Evolutionary conservation across 2,329 filamentous ascomycete species (phyloP).

Genomic region (Claviceps africana): DNA sequence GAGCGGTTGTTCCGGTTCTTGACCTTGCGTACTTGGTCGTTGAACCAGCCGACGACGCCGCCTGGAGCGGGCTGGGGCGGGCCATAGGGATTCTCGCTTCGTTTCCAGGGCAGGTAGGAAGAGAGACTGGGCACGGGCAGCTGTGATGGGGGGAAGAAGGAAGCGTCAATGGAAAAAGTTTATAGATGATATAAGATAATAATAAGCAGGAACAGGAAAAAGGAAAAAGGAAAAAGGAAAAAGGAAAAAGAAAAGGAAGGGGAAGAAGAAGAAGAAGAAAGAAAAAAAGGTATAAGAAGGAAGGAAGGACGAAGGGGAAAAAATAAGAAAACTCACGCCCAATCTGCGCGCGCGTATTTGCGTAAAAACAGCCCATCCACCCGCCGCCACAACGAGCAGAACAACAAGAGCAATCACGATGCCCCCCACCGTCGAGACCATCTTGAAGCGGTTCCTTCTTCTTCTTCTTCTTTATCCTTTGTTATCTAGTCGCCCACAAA

Average conservation of each 20-base stretch:
- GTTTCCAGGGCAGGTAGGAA: slow-evolving; percentile 59
- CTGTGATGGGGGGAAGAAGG: slow-evolving; percentile 22
- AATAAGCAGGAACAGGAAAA: too few relatives aligned
- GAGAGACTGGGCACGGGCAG: slow-evolving; percentile 55
- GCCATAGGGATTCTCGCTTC: slow-evolving; percentile 31
- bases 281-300: too few relatives aligned
- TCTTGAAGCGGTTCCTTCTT: slow-evolving; percentile 23
- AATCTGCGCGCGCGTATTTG: slow-evolving; percentile 59
- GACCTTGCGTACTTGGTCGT: slow-evolving; percentile 48
- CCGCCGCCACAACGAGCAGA: slow-evolving; percentile 39
- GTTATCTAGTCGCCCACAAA: background rate
- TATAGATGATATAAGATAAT: too few relatives aligned
- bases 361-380: slow-evolving; percentile 57
- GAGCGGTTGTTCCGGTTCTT: slow-evolving; percentile 51
- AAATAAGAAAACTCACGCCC: slow-evolving; percentile 42
- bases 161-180: too few relatives aligned
- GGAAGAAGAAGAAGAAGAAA: background rate
- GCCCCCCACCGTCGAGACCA: slow-evolving; percentile 47
- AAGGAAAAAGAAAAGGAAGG: background rate
- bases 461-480: too few relatives aligned
- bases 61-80: slow-evolving; percentile 41
- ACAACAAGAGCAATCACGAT: slow-evolving; percentile 62
- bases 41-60: slow-evolving; percentile 60
- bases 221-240: background rate
- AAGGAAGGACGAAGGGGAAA: too few relatives aligned